A percentile compares a stretch with the other conserved stretches of the same genome.
phyloP scores from a whole-genome alignment of 2,329 filamentous ascomycete species.

The Penicillium sp. region DNA sequence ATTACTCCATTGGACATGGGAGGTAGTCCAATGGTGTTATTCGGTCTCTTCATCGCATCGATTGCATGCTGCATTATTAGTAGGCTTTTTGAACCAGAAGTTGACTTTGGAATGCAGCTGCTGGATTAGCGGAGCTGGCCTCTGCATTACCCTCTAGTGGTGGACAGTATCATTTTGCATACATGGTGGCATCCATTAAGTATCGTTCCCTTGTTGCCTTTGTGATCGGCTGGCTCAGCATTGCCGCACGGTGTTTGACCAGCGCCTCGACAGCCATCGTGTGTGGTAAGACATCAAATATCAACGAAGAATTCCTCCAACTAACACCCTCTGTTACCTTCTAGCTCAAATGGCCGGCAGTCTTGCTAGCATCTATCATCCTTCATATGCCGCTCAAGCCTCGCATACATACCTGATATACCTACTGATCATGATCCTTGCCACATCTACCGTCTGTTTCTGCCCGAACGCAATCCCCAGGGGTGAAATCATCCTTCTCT shows the following conservation, averaged over 20 bases:
- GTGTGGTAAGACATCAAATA: slow-evolving; percentile 3
- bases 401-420: slow-evolving; percentile 29
- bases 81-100: background rate
- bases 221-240: slow-evolving; percentile 26
- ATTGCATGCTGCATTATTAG: slow-evolving; percentile 25
- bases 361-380: slow-evolving; percentile 1
- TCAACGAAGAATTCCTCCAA: background rate
- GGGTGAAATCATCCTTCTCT: slow-evolving; percentile 18
- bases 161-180: slow-evolving; percentile 36
- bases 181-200: slow-evolving; percentile 19
- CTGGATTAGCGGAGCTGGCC: slow-evolving; percentile 26
- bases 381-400: background rate
- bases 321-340: background rate
- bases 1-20: slow-evolving; percentile 22
- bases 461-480: slow-evolving; percentile 5
- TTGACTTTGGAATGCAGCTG: background rate
- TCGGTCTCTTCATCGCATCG: slow-evolving; percentile 22
- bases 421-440: slow-evolving; percentile 11
- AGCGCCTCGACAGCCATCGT: slow-evolving; percentile 20
- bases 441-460: slow-evolving; percentile 11
- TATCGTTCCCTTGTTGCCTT: slow-evolving; percentile 20
- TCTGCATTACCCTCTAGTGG: slow-evolving; percentile 27
- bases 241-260: slow-evolving; percentile 24
- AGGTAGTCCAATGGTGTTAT: slow-evolving; percentile 26
- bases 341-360: background rate